Evolutionary conservation across 768 basidiomycete genomes (phyloP), one percentile per base, ranked within the genome.

Genomic region (Phlegmacium glaucopus): DNA sequence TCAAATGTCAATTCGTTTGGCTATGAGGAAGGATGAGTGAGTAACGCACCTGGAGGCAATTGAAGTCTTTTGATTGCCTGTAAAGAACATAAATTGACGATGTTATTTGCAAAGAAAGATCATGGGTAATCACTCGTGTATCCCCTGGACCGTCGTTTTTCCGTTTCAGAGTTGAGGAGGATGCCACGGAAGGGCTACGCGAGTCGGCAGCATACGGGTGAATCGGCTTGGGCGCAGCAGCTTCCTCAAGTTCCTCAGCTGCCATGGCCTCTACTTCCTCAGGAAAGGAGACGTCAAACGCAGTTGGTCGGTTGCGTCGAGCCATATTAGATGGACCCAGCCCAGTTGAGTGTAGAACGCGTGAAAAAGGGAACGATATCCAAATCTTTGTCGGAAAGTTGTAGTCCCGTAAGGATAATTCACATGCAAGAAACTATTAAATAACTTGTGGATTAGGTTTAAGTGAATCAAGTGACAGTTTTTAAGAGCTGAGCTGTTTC

Each of bases 251-350:
- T 18, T 40, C 42, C 42, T 37, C 30, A 9, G 49, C 36, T 28
- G 17, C 16, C 36, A 34, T 46, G 28, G 45, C 46, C 35, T 34
- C 52, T 3, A 59, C 56, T 45, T 78, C 76, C 9, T 66, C 70
- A 1, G 72, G 72, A 49, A 78, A 85, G 9, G 77, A 75, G 9
- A 82, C 66, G 10, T 81, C 78, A 36, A 74, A 77, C 2, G 85
- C 83, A 4, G 65, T 75, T 0, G 77, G 79, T 32, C 79, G 77
- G 6, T 34, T 34, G 18, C 66, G 68, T 25, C 62, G 69, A 7
- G 48, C 36, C 46, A 53, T 53, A 15, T 17, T 34, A n/a, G n/a
- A 34, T n/a, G n/a, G n/a, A 2, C 5, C 25, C 9, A 22, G 11
- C 5, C 17, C 39, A 13, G 25, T 12, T 6, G 18, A 22, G 18